phyloP scores from a whole-genome alignment of 2,329 filamentous ascomycete genomes.

The Podosphaera xanthii region DNA sequence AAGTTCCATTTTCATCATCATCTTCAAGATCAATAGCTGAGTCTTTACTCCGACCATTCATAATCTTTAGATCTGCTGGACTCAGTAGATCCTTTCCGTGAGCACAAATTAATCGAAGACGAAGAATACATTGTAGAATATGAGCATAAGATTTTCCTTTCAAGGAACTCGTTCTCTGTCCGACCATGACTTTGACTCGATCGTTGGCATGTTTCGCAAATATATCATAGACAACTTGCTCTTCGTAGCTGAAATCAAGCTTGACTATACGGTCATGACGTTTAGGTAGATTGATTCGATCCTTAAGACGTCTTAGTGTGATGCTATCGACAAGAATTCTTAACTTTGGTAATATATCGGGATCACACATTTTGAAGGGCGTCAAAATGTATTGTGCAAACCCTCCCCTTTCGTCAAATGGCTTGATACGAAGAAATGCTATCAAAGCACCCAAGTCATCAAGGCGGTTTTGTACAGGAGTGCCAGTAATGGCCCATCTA shows the following conservation, averaged over 20 bases:
- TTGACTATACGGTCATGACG: slow-evolving; percentile 50
- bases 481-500: slow-evolving; percentile 93
- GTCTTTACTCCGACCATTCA: slow-evolving; percentile 61
- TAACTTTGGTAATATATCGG: slow-evolving; percentile 62
- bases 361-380: slow-evolving; percentile 72
- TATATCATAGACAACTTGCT: slow-evolving; percentile 58
- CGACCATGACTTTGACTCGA: slow-evolving; percentile 52
- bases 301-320: slow-evolving; percentile 74
- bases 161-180: slow-evolving; percentile 39
- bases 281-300: slow-evolving; percentile 63
- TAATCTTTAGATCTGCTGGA: slow-evolving; percentile 56
- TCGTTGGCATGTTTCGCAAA: slow-evolving; percentile 65
- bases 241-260: slow-evolving; percentile 53
- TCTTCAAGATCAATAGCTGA: slow-evolving; percentile 80
- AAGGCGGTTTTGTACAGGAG: slow-evolving; percentile 80
- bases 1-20: slow-evolving; percentile 31
- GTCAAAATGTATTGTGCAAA: slow-evolving; percentile 64
- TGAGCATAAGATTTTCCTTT: slow-evolving; percentile 82
- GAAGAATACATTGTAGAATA: slow-evolving; percentile 74
- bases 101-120: slow-evolving; percentile 73
- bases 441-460: slow-evolving; percentile 76
- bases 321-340: slow-evolving; percentile 85
- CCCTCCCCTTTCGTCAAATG: slow-evolving; percentile 55
- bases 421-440: slow-evolving; percentile 62
- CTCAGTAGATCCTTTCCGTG: slow-evolving; percentile 82